A percentile compares a stretch with the other conserved stretches of the same genome.
Evolutionary conservation across 2,329 filamentous ascomycete genomes (phyloP).

Genomic region (Aspergillus ibericus): DNA sequence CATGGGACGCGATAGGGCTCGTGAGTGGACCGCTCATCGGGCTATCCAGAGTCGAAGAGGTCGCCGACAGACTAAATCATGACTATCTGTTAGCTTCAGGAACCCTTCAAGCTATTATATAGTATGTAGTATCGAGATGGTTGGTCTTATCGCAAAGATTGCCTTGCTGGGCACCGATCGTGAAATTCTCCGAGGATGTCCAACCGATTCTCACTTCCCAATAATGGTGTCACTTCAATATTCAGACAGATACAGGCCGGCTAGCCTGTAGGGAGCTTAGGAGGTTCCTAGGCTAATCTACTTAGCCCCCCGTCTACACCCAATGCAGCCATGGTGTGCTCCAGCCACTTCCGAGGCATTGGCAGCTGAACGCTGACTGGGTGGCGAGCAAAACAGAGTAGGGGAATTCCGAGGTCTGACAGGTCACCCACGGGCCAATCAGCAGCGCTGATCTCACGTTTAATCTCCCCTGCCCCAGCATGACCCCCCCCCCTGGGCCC

Average conservation of each 20-base stretch:
- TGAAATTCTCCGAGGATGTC: background rate
- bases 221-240: background rate
- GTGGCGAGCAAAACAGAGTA: background rate
- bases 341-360: background rate
- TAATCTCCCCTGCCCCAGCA: slow-evolving; percentile 4
- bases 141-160: background rate
- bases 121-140: no score
- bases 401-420: slow-evolving; percentile 5
- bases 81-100: background rate
- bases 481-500: background rate
- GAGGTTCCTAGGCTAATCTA: background rate
- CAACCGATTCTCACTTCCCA: background rate
- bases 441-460: background rate
- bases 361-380: background rate
- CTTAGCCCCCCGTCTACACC: background rate
- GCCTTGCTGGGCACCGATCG: background rate
- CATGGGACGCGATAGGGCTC: no score
- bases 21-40: background rate
- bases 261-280: background rate
- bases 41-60: background rate
- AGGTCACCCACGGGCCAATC: background rate
- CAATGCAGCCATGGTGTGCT: background rate
- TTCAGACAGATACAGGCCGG: background rate
- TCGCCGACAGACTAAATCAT: background rate
- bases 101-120: background rate